Base-by-base conservation (phyloP, 108 stramenopile genomes). In the Nannochloropsis gaditana region DNA sequence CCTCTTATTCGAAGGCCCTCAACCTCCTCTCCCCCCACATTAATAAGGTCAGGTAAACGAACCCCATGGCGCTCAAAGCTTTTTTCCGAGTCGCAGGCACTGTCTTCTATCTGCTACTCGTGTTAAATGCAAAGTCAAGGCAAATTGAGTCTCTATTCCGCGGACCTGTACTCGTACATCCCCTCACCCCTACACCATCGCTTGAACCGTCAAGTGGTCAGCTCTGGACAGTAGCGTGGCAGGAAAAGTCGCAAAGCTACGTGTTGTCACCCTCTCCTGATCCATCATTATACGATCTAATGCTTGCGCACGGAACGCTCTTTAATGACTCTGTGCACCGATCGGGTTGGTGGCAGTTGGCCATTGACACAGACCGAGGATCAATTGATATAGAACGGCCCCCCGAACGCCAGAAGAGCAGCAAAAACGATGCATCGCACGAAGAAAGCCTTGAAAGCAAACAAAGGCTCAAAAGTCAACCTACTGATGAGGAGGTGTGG, bases 281-380 rank as follows among this genome's bases (percentile, higher is more conserved):
- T n/a, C n/a, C 59, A n/a, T n/a, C 8, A n/a, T 4, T n/a, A 4
- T n/a, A 15, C 59, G n/a, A 73, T 15, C 15, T 4, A n/a, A 15
- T 73, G 59, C 59, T 73, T 73, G 59, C 59, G 4, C 59, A 73
- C 19, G 59, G 59, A 15, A 15, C n/a, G 19, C 15, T 73, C 4
- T 73, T 2, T 15, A 73, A 73, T 73, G 59, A 15, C 59, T 73
- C 59, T 15, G 59, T 73, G 59, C 4, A 73, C 59, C 59, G 8
- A n/a, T 73, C 59, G 59, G 59, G 59, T n/a, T 73, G 59, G 59
- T 73, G 59, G 59, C 59, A 73, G 59, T 6, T 73, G 59, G 59
- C 59, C 59, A 73, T 73, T 6, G 2, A 3, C 59, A 73, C 59
- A n/a, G 59, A 73, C 59, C 31, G 31, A 31, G 31, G 31, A 31